Evolutionary conservation across 2,329 filamentous ascomycete species (phyloP).

Genomic region (Stagonosporopsis rhizophila): DNA sequence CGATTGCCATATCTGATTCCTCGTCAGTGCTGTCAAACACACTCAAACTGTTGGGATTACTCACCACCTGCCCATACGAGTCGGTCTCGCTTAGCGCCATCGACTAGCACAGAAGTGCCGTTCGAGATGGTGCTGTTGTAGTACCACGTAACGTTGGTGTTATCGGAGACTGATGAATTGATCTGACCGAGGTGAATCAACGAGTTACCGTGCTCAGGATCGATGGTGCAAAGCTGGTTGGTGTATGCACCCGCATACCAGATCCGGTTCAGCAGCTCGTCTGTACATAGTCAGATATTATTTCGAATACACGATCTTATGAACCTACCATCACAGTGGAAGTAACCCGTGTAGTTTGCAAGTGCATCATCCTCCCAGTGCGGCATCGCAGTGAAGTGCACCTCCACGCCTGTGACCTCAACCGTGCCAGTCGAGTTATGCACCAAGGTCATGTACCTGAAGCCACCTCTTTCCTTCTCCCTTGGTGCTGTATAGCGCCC

Average conservation of each 20-base stretch:
- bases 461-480: constrained; percentile 54
- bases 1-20: constrained; percentile 62
- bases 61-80: constrained; percentile 64
- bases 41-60: neutral
- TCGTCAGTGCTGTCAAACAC: neutral
- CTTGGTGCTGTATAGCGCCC: constrained; percentile 53
- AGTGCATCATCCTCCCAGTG: constrained; percentile 49
- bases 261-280: constrained; percentile 53
- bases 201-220: constrained; percentile 46
- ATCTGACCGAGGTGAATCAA: constrained; percentile 44
- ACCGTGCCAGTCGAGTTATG: constrained; percentile 54
- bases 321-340: constrained; percentile 49
- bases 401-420: constrained; percentile 44
- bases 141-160: constrained; percentile 50
- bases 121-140: constrained; percentile 52
- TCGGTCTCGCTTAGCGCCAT: constrained; percentile 67
- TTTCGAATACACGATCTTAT: too few species aligned
- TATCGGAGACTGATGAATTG: constrained; percentile 38
- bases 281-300: constrained; percentile 26
- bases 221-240: constrained; percentile 50
- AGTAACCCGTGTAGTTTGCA: constrained; percentile 51
- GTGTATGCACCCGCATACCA: constrained; percentile 55
- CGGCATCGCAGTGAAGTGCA: constrained; percentile 57
- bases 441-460: constrained; percentile 56
- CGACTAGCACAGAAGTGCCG: constrained; percentile 50